These are phyloP conservation scores for Fusarium cicatricum DNA, from an alignment of 2,329 filamentous ascomycete genomes.

Conservation along the genomic window DNA sequence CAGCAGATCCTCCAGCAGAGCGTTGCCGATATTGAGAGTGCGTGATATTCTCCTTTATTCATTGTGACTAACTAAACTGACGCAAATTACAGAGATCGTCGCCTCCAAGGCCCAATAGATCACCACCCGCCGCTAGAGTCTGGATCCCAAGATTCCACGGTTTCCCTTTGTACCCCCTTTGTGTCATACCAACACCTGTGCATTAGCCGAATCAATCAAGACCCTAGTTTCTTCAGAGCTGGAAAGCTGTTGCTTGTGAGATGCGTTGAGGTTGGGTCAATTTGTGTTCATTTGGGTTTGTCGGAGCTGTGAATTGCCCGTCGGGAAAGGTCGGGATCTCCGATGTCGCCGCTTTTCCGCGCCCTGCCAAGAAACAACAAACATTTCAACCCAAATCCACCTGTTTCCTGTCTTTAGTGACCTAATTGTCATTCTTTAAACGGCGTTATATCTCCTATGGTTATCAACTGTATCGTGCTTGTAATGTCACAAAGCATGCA, in stretches of 20 bases:
- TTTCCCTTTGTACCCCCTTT: constrained; percentile 63
- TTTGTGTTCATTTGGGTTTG: constrained; percentile 33
- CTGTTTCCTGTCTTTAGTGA: background rate
- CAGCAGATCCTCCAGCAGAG: constrained; percentile 99
- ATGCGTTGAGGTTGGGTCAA: constrained; percentile 23
- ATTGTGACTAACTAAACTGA: constrained; percentile 43
- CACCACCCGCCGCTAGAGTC: constrained; percentile 46
- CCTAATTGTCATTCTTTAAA: background rate
- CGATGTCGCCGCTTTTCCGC: constrained; percentile 31
- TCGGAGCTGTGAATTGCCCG: constrained; percentile 34
- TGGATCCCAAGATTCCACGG: constrained; percentile 47
- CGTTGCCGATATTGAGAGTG: constrained; percentile 95
- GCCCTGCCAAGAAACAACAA: constrained; percentile 28
- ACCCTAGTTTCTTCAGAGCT: constrained; percentile 41
- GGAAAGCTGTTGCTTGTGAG: constrained; percentile 35
- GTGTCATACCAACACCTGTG: constrained; percentile 66
- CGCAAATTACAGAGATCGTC: constrained; percentile 63
- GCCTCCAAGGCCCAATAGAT: constrained; percentile 70
- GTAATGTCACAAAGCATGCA: no score
- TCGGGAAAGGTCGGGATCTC: constrained; percentile 41
- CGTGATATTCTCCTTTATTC: constrained; percentile 31
- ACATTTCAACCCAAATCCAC: constrained; percentile 13
- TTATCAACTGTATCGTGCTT: background rate
- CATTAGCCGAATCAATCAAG: constrained; percentile 64
- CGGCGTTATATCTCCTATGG: background rate